Base-by-base conservation (phyloP, 306 rosid species). In the Cicer yamashitae region DNA sequence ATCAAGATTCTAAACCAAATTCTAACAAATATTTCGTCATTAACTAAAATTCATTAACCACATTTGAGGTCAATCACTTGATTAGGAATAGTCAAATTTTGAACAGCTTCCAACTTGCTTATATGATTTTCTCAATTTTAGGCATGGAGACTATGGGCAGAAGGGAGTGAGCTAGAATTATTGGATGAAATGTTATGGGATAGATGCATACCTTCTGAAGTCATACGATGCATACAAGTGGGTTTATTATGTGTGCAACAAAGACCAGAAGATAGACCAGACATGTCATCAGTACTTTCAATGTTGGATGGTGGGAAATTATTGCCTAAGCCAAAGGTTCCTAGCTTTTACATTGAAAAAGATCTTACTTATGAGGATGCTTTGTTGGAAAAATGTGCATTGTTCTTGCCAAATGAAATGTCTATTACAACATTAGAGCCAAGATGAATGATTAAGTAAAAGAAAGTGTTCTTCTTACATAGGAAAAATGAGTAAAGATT, bases 131-230 rank as follows among this genome's bases (percentile, higher is more conserved):
- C 1, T 38, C 11, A 34, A 9, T 10, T 45, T 30, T 46, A 77
- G 82, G 82, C 76, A 58, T 77, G 82, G 82, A 60, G 41, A 30
- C 50, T 70, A 6, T 78, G 82, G 82, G 48, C n/a, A 38, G 82
- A 70, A 78, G 61, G 48, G 0, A 78, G 15, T 50, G 45, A 71
- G 8, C 8, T 78, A 52, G 71, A 78, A 39, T 47, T 78, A 6
- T 14, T 78, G 17, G 82, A 70, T 51, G 11, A 13, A 70, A 9
- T 11, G 2, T 59, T 70, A 8, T 10, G 7, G 5, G 72, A 78
- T 12, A 48, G 5, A 39, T 40, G 22, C 63, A 70, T 7, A 37
- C 8, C 13, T 47, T 70, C 25, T 69, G 72, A 78, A 40, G 77
- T 70, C 9, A 5, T 60, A 9, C 8, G 73, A 41, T 64, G 73